Base-by-base conservation (phyloP, 306 rosid species). In the Carpinus fangiana region DNA sequence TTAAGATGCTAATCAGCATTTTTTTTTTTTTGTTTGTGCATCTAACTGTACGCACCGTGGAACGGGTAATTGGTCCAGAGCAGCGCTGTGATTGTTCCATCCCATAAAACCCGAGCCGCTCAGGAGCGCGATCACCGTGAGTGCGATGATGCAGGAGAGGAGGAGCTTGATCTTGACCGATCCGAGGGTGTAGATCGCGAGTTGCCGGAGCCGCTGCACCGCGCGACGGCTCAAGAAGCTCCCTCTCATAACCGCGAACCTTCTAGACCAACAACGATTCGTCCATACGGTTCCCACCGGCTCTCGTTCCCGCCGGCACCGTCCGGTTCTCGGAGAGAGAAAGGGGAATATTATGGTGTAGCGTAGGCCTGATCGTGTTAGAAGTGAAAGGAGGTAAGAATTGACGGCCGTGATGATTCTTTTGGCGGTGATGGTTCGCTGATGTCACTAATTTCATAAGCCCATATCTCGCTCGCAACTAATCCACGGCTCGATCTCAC, bases 111-210 rank as follows among this genome's bases (percentile, higher is more conserved):
- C 81, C 71, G 97, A 86, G 12, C 89, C 86, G 8, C 82, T 28
- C 2, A 88, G 83, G 20, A 93, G 85, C 17, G 80, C 75, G 51
- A 90, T 53, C 47, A 95, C 74, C 70, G 94, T 86, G 51, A 93
- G 46, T 4, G 79, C 91, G 75, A 92, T 83, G 85, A 96, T 93
- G 47, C 83, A 82, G 38, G 81, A 88, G 20, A 93, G 89, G 7
- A 90, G 79, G 82, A 93, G 86, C 88, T 90, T 90, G 88, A 95
- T 88, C 92, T 74, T 95, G 46, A 78, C 51, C 43, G 98, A 93
- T 90, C 90, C 93, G 51, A 89, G 81, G 51, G 93, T 78, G 48
- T 85, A 87, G 84, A 88, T 79, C 76, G 87, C 77, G 48, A 85
- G 70, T 77, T 82, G 86, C 73, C 94, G 91, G 75, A 89, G 84